Evolutionary conservation across 2,329 filamentous ascomycete species (phyloP).

Genomic region (Fonsecaea monophora): DNA sequence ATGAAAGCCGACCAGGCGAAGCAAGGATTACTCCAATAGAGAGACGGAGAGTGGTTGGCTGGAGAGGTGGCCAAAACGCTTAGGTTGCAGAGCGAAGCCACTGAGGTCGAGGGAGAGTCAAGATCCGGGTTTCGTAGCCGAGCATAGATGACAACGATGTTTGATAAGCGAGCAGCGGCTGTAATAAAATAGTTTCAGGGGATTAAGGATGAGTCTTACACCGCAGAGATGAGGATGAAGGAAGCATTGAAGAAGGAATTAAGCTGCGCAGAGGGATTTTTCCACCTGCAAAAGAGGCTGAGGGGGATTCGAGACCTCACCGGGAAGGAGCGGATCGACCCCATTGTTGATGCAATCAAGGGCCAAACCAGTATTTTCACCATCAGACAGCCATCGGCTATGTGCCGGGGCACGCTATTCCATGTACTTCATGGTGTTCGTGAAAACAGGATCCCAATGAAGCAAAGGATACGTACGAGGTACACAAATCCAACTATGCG

Average conservation of each 20-base stretch:
- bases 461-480: too few species aligned
- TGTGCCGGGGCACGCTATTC: not conserved
- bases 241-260: not conserved
- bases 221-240: not conserved
- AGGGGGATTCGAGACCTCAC: not conserved
- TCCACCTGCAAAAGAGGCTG: not conserved
- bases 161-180: not conserved
- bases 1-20: not conserved
- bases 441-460: too few species aligned
- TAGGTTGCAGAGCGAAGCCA: not conserved
- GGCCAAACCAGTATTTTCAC: not conserved
- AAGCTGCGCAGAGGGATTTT: not conserved
- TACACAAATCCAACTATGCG: too few species aligned
- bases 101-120: not conserved
- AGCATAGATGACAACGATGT: not conserved
- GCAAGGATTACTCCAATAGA: not conserved
- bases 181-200: not conserved
- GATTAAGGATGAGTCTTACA: not conserved
- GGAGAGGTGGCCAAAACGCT: not conserved
- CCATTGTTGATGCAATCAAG: not conserved
- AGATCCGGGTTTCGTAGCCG: not conserved
- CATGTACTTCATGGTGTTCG: not conserved
- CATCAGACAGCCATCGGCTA: not conserved
- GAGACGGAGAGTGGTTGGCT: not conserved
- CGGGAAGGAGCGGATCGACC: not conserved